Base-by-base conservation (phyloP, 129 eudicot species). In the Arctium minus region DNA sequence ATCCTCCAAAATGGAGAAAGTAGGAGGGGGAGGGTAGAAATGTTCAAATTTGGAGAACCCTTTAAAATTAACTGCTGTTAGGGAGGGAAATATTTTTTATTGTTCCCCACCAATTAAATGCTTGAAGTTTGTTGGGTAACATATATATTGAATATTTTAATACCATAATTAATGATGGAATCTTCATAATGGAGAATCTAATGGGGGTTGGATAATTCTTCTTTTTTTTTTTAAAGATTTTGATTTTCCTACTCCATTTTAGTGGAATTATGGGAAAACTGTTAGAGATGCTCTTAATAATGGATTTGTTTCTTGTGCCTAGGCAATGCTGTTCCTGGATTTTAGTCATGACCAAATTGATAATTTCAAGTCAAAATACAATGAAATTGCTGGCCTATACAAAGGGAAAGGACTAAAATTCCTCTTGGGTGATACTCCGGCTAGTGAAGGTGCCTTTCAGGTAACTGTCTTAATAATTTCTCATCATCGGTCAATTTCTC, bases 371-470 rank as follows among this genome's bases (percentile, higher is more conserved):
- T 78, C 90, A 69, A 80, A 76, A 46, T 88, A 35, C 33, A 76
- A 84, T 39, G 93, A 93, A 65, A 81, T 88, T 73, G 98, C 98
- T 71, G 75, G 67, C 9, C 70, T 53, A 15, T 85, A 89, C 94
- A 93, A 93, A 82, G 97, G 97, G 8, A 89, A 90, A 70, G 90
- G 91, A 68, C 39, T 89, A 27, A 65, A 80, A 76, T 93, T 93
- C 72, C 82, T 91, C 74, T 22, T 93, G 60, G 98, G 94, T 60
- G 88, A 91, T 81, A 80, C 87, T 88, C 88, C 88, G 37, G 77
- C 78, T 74, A 84, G 92, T 75, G 37, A 88, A 83, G 77, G 74
- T 73, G 86, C 89, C 40, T 85, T 92, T 75, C 62, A 89, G 88
- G 97, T 44, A 44, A 8, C n/a, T 27, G 48, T 76, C 12, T 27